These are phyloP conservation scores for Phialocephala sp. DNA, from an alignment of 2,329 filamentous ascomycete species.

Conservation along the genomic window DNA sequence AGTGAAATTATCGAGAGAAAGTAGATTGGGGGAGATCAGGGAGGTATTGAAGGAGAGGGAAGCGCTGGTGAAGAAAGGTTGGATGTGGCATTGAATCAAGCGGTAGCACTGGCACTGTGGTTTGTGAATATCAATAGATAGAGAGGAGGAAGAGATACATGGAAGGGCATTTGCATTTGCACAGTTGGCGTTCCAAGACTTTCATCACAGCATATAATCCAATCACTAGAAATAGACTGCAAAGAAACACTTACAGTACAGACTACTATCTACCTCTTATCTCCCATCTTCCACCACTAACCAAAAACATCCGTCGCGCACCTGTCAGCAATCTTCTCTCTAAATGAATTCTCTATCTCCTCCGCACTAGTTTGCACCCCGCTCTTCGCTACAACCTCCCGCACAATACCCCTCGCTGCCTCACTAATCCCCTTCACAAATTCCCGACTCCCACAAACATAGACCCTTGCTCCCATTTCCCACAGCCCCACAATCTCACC, in stretches of 20 bases:
- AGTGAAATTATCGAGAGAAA: constrained; percentile 23
- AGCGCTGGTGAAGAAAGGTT: not conserved
- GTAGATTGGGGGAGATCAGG: constrained; percentile 23
- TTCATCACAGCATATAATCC: not conserved
- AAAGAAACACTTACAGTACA: not conserved
- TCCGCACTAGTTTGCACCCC: not conserved
- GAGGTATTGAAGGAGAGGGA: constrained; percentile 17
- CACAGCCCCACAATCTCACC: constrained; percentile 39
- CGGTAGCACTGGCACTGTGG: not conserved
- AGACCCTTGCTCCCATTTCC: not conserved
- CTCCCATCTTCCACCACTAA: not conserved
- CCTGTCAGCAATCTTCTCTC: not conserved
- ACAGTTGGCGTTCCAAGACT: not conserved
- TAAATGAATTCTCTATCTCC: not conserved
- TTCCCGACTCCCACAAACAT: constrained; percentile 14
- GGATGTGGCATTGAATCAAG: not conserved
- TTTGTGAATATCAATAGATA: not conserved
- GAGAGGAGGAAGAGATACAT: not conserved
- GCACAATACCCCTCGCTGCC: constrained; percentile 6
- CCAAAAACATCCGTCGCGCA: constrained; percentile 12
- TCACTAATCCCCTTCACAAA: constrained; percentile 1
- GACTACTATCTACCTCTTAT: not conserved
- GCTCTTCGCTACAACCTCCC: not conserved
- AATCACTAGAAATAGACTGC: not conserved
- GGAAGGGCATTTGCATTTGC: not conserved